Conservation (phyloP, 2,329 filamentous ascomycete species). For the Penicillium sp. region DNA sequence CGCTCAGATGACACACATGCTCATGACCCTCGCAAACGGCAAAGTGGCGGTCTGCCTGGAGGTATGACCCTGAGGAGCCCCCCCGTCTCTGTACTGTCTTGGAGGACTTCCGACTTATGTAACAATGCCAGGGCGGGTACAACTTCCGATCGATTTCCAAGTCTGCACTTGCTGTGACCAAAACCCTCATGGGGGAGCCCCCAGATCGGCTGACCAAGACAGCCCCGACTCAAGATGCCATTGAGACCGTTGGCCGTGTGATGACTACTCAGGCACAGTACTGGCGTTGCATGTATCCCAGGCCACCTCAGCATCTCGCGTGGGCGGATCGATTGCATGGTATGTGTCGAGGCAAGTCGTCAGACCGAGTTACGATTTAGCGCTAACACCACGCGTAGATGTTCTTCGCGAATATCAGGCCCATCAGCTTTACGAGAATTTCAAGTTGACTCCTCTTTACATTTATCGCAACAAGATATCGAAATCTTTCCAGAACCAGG, state of each 20-base stretch:
- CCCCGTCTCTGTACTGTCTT: not conserved
- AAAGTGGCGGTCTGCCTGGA: slow-evolving; percentile 91
- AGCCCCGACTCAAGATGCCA: slow-evolving; percentile 46
- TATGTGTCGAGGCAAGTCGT: slow-evolving; percentile 19
- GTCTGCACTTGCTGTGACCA: slow-evolving; percentile 84
- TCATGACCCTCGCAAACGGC: slow-evolving; percentile 87
- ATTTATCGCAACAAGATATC: slow-evolving; percentile 69
- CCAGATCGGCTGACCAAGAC: slow-evolving; percentile 55
- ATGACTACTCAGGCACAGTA: slow-evolving; percentile 57
- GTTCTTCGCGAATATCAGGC: slow-evolving; percentile 73
- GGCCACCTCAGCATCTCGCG: slow-evolving; percentile 31
- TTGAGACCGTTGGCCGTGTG: slow-evolving; percentile 53
- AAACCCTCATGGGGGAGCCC: slow-evolving; percentile 91
- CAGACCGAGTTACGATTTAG: slow-evolving; percentile 4
- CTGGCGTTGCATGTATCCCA: slow-evolving; percentile 83
- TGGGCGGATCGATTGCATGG: slow-evolving; percentile 57
- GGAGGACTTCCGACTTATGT: not conserved
- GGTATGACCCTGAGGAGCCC: slow-evolving; percentile 22
- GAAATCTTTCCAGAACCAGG: slow-evolving; percentile 77
- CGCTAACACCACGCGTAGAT: slow-evolving; percentile 42
- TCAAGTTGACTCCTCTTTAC: slow-evolving; percentile 72
- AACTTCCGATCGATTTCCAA: slow-evolving; percentile 88
- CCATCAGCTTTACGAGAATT: slow-evolving; percentile 62
- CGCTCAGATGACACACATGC: slow-evolving; percentile 98
- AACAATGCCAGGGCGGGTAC: slow-evolving; percentile 63